phyloP scores from a whole-genome alignment of 1,139 yeast genomes.

The Yamadazyma jaroonii region DNA sequence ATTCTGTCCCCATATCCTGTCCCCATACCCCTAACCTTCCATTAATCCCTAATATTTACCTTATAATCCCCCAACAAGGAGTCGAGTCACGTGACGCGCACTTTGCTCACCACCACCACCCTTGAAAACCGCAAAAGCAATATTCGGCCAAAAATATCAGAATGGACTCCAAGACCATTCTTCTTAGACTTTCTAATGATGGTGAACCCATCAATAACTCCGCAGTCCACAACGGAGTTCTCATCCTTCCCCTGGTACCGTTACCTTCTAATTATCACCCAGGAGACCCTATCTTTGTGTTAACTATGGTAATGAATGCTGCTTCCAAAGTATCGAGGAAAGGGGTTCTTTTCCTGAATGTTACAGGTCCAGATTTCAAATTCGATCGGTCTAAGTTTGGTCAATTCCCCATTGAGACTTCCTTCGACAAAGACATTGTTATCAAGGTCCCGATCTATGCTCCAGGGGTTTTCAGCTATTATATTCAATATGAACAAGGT shows the following conservation, averaged over 20 bases:
- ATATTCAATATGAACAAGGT: conserved; percentile 46
- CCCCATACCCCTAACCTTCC: neutral
- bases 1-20: neutral
- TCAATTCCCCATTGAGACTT: conserved; percentile 42
- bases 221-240: conserved; percentile 52
- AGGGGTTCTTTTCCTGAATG: conserved; percentile 72
- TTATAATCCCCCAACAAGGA: too few species aligned
- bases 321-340: conserved; percentile 69
- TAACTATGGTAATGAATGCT: conserved; percentile 69
- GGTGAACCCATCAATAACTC: conserved; percentile 58
- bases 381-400: conserved; percentile 60
- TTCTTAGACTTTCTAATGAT: conserved; percentile 49
- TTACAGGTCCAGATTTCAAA: conserved; percentile 47
- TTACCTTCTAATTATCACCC: conserved; percentile 32
- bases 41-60: too few species aligned
- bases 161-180: conserved; percentile 21
- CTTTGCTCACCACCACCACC: too few species aligned
- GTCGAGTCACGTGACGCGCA: neutral
- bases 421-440: conserved; percentile 58
- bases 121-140: too few species aligned
- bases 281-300: conserved; percentile 49
- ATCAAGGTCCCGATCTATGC: conserved; percentile 58
- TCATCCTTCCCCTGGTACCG: conserved; percentile 61
- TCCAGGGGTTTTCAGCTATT: conserved; percentile 84
- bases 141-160: neutral